Evolutionary conservation across 176 grass and related monocot genomes (phyloP).

Genomic region (Hordeum vulgare): MorexV3_pseudomolecules_assembly NC_058523.1:69202275-69202774

Average conservation of each 20-base stretch:
- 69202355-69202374: no score
- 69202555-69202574: background rate
- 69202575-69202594: background rate
- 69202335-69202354: no score
- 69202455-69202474: no score
- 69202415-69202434: no score
- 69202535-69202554: slow-evolving; percentile 14
- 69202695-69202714: background rate
- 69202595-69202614: background rate
- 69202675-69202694: background rate
- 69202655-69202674: background rate
- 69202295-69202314: no score
- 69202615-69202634: slow-evolving; percentile 36
- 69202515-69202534: background rate
- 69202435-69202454: no score
- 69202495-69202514: no score
- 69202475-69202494: no score
- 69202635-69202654: background rate
- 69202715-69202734: background rate
- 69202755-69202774: background rate
- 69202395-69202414: no score
- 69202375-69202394: no score
- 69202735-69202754: background rate
- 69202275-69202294: no score
- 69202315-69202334: no score